Evolutionary conservation across 768 basidiomycete genomes (phyloP), one percentile per base, ranked within the genome.

Genomic region (Polyporus arcularius): DNA sequence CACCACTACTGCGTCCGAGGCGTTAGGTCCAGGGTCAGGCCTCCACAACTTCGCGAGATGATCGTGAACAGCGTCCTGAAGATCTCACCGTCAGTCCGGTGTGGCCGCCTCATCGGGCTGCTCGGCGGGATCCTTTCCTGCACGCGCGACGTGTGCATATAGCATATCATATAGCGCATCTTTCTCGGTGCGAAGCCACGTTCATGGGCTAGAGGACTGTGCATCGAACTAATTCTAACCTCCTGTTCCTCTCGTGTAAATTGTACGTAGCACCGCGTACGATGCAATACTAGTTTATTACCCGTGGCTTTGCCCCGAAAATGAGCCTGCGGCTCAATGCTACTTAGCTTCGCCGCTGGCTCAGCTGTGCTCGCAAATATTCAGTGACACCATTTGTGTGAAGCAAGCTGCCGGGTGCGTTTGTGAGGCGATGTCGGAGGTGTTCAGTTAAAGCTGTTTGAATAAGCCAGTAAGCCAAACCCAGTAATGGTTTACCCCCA

Each of bases 211-310:
- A 43, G 15, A 43, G 42, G 42, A 43, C 42, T 43, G 15, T 43
- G 10, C 31, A 39, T 48, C 45, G 30, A 43, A 60, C 35, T 52
- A 46, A 40, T 26, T 0, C 14, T 18, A 38, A 48, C 30, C 35
- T 31, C 52, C 21, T 28, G 10, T 32, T 2, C 46, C 40, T 38
- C 15, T 28, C 31, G 30, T 60, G 59, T 60, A 55, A 60, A 55
- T 32, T 26, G 48, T 60, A 60, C 59, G 59, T 60, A 60, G 48
- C 35, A 42, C 11, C 31, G 42, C n/a, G 9, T n/a, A 16, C 21
- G 32, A 14, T 12, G 21, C 43, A 35, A 30, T n/a, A 35, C 12
- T 26, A 16, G 1, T 4, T 30, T n/a, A 26, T 12, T 50, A 12
- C n/a, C n/a, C n/a, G n/a, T n/a, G n/a, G n/a, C n/a, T n/a, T n/a